phyloP scores from a whole-genome alignment of 169 alveolate species.

The Besnoitia besnoiti region DNA sequence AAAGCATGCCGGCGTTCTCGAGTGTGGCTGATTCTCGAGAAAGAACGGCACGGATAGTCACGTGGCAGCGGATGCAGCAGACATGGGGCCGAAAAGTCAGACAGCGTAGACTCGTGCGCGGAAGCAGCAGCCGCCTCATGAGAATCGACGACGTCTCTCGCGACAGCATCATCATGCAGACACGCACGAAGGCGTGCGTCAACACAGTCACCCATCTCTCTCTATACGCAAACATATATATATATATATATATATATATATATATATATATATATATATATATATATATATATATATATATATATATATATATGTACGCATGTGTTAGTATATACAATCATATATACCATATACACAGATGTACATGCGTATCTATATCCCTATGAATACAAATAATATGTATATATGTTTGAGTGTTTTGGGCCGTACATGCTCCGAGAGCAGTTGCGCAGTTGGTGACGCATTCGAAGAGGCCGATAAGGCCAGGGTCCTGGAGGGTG shows the following conservation, averaged over 20 bases:
- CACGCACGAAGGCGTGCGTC: too few species aligned
- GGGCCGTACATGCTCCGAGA: background rate
- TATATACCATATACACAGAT: background rate
- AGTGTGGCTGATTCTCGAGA: too few species aligned
- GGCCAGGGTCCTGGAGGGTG: background rate
- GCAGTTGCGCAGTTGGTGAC: conserved; percentile 30
- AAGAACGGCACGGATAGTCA: too few species aligned
- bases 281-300: background rate
- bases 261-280: background rate
- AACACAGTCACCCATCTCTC: background rate
- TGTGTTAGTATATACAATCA: too few species aligned
- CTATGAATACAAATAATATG: too few species aligned
- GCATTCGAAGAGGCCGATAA: conserved; percentile 34
- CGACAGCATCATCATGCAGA: too few species aligned
- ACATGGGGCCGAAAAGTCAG: too few species aligned
- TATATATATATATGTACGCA: background rate
- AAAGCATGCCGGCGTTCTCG: too few species aligned
- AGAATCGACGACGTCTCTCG: too few species aligned
- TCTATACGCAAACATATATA: background rate
- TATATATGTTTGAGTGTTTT: background rate
- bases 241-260: background rate
- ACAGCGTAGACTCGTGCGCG: too few species aligned
- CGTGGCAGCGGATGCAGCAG: too few species aligned
- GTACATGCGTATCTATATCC: background rate
- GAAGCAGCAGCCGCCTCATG: too few species aligned